Percentiles rank a stretch among this genome's conserved stretches.
Conservation (phyloP, 306 rosid genomes). For the Citrullus amarus region DNA sequence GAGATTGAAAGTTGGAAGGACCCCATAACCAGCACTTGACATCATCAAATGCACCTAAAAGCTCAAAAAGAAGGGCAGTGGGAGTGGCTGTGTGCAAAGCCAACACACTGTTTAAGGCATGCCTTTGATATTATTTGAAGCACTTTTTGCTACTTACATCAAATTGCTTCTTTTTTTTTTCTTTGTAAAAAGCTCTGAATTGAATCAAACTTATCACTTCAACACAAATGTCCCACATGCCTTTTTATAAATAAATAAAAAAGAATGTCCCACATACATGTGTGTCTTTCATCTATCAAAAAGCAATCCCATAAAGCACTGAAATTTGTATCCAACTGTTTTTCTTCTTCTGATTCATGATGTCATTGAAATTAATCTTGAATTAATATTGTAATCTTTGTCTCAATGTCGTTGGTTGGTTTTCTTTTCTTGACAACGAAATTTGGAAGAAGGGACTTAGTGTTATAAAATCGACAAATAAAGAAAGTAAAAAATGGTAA, state of each 20-base stretch:
- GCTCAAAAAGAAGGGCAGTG: not conserved
- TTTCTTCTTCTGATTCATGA: not conserved
- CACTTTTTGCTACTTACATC: not conserved
- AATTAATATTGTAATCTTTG: not conserved
- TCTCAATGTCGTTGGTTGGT: not conserved
- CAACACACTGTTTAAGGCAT: not conserved
- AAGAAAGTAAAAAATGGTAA: no score
- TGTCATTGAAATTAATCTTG: not conserved
- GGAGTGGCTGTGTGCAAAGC: not conserved
- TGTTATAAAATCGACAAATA: no score
- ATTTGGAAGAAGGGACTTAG: no score
- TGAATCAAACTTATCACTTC: constrained; percentile 6
- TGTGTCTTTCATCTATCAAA: not conserved
- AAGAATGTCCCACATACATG: not conserved
- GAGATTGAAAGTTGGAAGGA: not conserved
- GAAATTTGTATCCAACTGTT: not conserved
- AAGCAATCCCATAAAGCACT: not conserved
- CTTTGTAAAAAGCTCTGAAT: not conserved
- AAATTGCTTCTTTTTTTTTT: not conserved
- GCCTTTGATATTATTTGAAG: not conserved
- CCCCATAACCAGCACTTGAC: not conserved
- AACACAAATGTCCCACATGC: not conserved
- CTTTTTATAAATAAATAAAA: not conserved
- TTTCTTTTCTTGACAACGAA: not conserved
- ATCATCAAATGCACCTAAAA: constrained; percentile 4